Conservation (phyloP, 2,329 filamentous ascomycete species). For the Colletotrichum sp. region DNA sequence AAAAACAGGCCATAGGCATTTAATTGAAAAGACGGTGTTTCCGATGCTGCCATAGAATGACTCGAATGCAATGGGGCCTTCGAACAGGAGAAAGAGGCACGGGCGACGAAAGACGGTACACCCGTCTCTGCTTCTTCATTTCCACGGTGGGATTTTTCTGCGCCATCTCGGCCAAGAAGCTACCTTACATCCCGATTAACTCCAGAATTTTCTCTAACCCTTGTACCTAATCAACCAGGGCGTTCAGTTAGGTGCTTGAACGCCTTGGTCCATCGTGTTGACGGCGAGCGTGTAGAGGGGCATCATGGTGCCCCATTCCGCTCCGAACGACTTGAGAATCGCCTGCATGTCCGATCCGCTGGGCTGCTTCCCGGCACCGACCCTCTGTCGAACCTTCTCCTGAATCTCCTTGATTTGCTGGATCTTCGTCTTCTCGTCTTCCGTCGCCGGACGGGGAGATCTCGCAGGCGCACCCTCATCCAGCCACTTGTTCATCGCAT, state of each 20-base stretch:
- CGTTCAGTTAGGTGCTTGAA: not conserved
- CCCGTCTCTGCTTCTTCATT: not conserved
- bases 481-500: not conserved
- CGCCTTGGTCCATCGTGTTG: conserved; percentile 8
- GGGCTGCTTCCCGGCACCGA: not conserved
- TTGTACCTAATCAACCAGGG: not conserved
- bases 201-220: not conserved
- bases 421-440: not conserved
- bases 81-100: rapidly evolving
- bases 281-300: not conserved
- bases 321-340: not conserved
- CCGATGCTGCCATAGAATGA: no score
- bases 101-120: not conserved
- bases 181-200: not conserved
- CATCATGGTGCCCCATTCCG: not conserved
- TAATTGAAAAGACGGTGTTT: no score
- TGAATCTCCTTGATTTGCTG: not conserved
- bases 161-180: not conserved
- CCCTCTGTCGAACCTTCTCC: not conserved
- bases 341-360: not conserved
- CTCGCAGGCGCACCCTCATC: not conserved
- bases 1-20: no score
- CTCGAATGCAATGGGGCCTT: not conserved
- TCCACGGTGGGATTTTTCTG: rapidly evolving
- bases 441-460: not conserved